phyloP scores from a whole-genome alignment of 2,329 filamentous ascomycete genomes.

The Aureobasidium namibiae region DNA sequence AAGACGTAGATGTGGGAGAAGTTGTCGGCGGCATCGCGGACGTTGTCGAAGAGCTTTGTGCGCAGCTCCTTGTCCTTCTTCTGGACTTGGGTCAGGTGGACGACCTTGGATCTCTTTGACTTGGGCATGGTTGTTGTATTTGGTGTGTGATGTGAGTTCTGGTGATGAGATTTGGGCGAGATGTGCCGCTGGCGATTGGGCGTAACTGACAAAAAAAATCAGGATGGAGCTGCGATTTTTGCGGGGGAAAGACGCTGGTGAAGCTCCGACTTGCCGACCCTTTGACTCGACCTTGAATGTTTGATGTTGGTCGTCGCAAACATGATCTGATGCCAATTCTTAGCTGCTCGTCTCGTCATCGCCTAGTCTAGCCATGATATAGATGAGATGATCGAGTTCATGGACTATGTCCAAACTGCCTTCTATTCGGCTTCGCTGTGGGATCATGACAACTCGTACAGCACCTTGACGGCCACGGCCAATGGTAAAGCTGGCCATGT shows the following conservation, averaged over 20 bases:
- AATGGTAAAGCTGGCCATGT: slow-evolving; percentile 48
- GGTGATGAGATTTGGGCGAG: not conserved
- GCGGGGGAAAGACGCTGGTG: not conserved
- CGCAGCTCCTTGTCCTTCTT: slow-evolving; percentile 93
- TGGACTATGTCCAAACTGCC: slow-evolving; percentile 90
- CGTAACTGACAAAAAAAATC: slow-evolving; percentile 3
- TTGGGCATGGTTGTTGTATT: slow-evolving; percentile 65
- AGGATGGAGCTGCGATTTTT: slow-evolving; percentile 4
- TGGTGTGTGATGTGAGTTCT: not conserved
- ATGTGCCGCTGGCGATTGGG: not conserved
- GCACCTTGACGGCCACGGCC: slow-evolving; percentile 73
- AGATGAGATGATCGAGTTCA: slow-evolving; percentile 75
- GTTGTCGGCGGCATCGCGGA: slow-evolving; percentile 74
- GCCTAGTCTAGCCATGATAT: slow-evolving; percentile 2
- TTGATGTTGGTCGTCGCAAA: not conserved
- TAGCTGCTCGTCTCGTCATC: not conserved
- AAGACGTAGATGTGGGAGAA: slow-evolving; percentile 94
- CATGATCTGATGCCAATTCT: not conserved
- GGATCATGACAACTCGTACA: slow-evolving; percentile 89
- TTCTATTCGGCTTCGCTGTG: slow-evolving; percentile 82
- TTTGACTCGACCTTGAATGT: not conserved
- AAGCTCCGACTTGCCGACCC: slow-evolving; percentile 5
- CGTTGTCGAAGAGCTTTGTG: slow-evolving; percentile 76
- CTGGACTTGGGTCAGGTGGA: slow-evolving; percentile 81
- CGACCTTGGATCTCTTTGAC: slow-evolving; percentile 84